phyloP scores from a whole-genome alignment of 352 stramenopile genomes.

The Stramenopiles sp. region DNA sequence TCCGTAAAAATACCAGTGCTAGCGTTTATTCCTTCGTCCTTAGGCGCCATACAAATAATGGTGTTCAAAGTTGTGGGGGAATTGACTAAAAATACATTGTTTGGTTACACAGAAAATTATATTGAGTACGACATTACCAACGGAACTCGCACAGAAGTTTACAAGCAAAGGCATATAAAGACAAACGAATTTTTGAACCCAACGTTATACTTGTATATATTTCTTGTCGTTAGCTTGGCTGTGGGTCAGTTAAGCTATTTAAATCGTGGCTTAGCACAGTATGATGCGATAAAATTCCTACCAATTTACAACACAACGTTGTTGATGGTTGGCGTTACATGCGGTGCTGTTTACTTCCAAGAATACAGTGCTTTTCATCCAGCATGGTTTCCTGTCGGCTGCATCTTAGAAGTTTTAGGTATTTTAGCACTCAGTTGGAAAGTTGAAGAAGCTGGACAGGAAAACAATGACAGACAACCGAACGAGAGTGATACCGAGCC shows the following conservation, averaged over 20 bases:
- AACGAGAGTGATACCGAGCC: conserved; percentile 9
- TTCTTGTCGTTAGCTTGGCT: not conserved
- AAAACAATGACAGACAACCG: not conserved
- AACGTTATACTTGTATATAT: not conserved
- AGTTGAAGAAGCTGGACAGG: not conserved
- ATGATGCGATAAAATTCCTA: not conserved
- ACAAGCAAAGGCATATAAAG: not conserved
- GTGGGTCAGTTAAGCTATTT: not conserved
- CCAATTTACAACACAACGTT: not conserved
- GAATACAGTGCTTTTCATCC: not conserved
- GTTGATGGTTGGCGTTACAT: not conserved
- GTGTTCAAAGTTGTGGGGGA: not conserved
- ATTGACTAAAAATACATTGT: not conserved
- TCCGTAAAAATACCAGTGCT: not conserved
- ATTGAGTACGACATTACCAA: not conserved
- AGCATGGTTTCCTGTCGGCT: not conserved
- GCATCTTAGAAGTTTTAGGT: not conserved
- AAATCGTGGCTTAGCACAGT: not conserved
- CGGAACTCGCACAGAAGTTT: not conserved
- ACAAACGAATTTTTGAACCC: not conserved
- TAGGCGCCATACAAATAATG: not conserved
- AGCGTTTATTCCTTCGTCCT: not conserved
- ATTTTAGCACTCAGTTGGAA: not conserved
- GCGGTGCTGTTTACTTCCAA: not conserved
- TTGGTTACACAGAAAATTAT: not conserved